Base-by-base conservation (phyloP, 257 asterid genomes). In the Solanum pinnatisectum region DNA sequence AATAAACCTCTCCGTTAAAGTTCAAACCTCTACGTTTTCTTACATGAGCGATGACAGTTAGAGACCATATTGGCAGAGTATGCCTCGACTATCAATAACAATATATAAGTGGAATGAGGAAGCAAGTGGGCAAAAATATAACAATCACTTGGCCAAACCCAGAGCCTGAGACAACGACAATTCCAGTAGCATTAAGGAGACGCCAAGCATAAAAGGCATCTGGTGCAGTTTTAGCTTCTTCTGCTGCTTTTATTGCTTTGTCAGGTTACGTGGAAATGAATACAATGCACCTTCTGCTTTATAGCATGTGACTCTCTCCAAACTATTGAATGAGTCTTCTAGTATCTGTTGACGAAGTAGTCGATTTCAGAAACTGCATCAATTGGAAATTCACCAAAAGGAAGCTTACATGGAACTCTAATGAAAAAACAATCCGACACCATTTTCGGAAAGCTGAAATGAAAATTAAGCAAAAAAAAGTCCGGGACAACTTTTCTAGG, bases 221-320 rank as follows among this genome's bases (percentile, higher is more conserved):
- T 3, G 99, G 96, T 40, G 98, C 92, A 10, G 90, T 46, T 25
- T 95, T 92, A 27, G 90, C 97, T 36, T 94, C 92, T 91, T 95
- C 93, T 39, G 99, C 98, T 84, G 97, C 98, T 89, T 93, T 94
- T 35, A 96, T 94, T 12, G 98, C 99, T 88, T 96, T 97, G 84
- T 90, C 92, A 2, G 99, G 98, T 89, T 91, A 36, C 96, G 91
- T 11, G 99, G 98, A 89, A 96, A 97, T 44, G 96, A 95, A 87
- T 95, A 96, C 99, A 97, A 96, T 32, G 99, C 99, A 39, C 99
- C 99, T 91, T 97, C 99, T 40, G 98, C 98, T 88, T 95, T 92
- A 90, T 97, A 95, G 95, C 99, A 97, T 32, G 94, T 91, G 44
- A 97, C 93, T 39, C 98, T 98, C 91, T 97, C 99, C 60, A 97